Evolutionary conservation across 192 early-diverging fungal species (phyloP), one percentile per base, ranked within the genome.

Genomic region (Paraglomus brasilianum): DNA sequence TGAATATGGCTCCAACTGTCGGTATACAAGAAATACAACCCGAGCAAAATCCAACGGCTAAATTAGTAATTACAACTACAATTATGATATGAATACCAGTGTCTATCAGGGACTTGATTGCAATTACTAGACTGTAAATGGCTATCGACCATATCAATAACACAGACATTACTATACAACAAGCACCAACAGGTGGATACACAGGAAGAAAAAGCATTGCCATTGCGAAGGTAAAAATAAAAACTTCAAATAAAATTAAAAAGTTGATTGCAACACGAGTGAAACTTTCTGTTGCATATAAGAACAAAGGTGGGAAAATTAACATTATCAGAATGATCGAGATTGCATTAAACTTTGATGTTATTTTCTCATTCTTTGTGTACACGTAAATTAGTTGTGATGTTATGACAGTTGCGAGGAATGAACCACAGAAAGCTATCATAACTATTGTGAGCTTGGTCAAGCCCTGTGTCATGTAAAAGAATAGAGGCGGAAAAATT

Each of bases 401-500:
- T n/a, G n/a, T n/a, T n/a, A n/a, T n/a, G n/a, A n/a, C n/a, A n/a
- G n/a, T n/a, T n/a, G n/a, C n/a, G n/a, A n/a, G n/a, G n/a, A n/a
- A n/a, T n/a, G n/a, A 10, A 13, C 44, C n/a, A 47, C 5, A n/a
- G 3, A 49, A 0, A 24, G 9, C 5, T 64, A 47, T 47, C 0
- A 13, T 5, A 39, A 44, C 0, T 48, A 64, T 64, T 46, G 61
- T 47, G 0, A 46, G 8, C 10, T 0, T 22, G 22, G 14, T 64
- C 22, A 64, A 30, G n/a, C 61, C 61, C 45, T 49, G 44, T 22
- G 9, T 15, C 44, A 14, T 38, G 45, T 64, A 49, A 64, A 38
- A 38, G 21, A 64, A 64, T 49, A 64, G 8, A 14, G 44, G 19
- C 24, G 61, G 61, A 64, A 64, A 64, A 15, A 64, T 49, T 1